These are phyloP conservation scores for Ceratocystiopsis sp. DNA, from an alignment of 2,329 filamentous ascomycete species.

Conservation along the genomic window DNA sequence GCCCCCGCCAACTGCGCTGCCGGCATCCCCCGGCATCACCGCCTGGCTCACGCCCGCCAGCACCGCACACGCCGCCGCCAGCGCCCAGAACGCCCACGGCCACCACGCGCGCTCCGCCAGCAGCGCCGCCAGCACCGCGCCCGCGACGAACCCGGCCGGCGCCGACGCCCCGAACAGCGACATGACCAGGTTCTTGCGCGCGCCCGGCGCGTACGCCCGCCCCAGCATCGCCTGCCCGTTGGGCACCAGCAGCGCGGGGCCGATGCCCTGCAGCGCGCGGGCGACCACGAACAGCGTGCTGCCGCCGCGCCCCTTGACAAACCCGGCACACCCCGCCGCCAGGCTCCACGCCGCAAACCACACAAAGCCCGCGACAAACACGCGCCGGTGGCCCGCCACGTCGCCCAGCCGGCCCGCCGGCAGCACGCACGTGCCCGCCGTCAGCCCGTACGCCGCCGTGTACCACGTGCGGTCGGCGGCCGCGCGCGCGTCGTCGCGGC, in stretches of 20 bases:
- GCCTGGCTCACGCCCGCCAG: conserved; percentile 10
- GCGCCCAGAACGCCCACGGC: conserved; percentile 29
- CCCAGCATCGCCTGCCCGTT: conserved; percentile 48
- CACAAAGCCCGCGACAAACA: conserved; percentile 34
- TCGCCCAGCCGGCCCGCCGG: conserved; percentile 39
- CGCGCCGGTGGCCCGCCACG: conserved; percentile 36
- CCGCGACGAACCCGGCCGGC: conserved; percentile 27
- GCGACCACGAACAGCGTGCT: conserved; percentile 12
- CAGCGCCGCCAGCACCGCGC: conserved; percentile 22
- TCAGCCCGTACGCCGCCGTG: conserved; percentile 38
- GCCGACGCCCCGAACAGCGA: conserved; percentile 29
- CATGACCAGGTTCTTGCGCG: conserved; percentile 43
- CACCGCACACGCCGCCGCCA: conserved; percentile 11
- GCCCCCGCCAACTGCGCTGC: too few relatives aligned
- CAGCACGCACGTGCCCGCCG: conserved; percentile 39
- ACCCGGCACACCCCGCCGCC: conserved; percentile 24
- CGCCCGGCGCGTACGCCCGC: conserved; percentile 35
- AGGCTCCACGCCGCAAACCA: conserved; percentile 39
- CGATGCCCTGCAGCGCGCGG: conserved; percentile 23
- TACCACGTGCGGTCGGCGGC: conserved; percentile 35
- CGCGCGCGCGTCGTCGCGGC: conserved; percentile 21
- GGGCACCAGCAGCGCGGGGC: conserved; percentile 44
- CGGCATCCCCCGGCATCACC: conserved; percentile 11
- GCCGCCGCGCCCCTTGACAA: conserved; percentile 9
- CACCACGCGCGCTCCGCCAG: conserved; percentile 25